These are phyloP conservation scores for Euclidium syriacum DNA, from an alignment of 345 rosid genomes.

Conservation along the genomic window DNA sequence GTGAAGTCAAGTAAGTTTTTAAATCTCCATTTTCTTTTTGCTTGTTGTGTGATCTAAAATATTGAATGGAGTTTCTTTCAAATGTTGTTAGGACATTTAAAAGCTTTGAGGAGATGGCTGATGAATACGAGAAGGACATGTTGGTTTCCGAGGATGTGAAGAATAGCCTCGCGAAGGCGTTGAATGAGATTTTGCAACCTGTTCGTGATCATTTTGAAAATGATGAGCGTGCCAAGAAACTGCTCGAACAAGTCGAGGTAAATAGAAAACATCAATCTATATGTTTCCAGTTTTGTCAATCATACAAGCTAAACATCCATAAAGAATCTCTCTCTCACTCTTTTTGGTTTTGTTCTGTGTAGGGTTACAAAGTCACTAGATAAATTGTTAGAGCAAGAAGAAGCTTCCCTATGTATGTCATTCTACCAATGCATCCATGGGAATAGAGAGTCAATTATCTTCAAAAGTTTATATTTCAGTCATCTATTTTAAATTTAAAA, in stretches of 20 bases:
- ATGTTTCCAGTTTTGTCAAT: background rate
- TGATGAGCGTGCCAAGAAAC: constrained; percentile 50
- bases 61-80: background rate
- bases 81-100: constrained; percentile 39
- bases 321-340: background rate
- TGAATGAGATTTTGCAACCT: constrained; percentile 63
- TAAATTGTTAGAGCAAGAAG: constrained; percentile 6
- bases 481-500: too few species aligned
- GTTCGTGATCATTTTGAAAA: constrained; percentile 60
- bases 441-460: too few species aligned
- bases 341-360: background rate
- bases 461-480: too few species aligned
- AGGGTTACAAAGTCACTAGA: constrained; percentile 50
- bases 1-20: constrained; percentile 58
- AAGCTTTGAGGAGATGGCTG: constrained; percentile 51
- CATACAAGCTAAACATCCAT: background rate
- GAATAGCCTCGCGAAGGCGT: constrained; percentile 50
- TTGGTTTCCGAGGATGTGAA: constrained; percentile 65
- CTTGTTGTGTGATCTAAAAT: background rate
- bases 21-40: background rate
- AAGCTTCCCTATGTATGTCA: too few species aligned
- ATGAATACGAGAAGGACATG: constrained; percentile 45
- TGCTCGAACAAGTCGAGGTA: constrained; percentile 65
- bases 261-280: too few species aligned
- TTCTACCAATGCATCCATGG: too few species aligned